A percentile compares a stretch with the other conserved stretches of the same genome.
Evolutionary conservation across 257 asterid genomes (phyloP).

Genomic region (Capsicum rhomboideum): DNA sequence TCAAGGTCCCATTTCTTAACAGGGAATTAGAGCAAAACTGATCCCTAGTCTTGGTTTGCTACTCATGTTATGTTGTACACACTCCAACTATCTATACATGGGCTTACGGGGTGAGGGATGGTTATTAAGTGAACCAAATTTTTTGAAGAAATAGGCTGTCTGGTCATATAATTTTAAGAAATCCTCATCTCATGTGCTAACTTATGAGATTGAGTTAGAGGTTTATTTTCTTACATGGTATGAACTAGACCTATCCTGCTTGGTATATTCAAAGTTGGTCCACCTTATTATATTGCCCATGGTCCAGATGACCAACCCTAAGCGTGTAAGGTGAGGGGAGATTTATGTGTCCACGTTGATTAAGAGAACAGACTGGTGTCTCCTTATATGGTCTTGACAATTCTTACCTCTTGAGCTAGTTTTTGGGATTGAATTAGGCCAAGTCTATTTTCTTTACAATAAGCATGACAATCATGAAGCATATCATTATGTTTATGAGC

Average conservation of each 20-base stretch:
- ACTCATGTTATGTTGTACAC: not conserved
- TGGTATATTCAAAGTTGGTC: not conserved
- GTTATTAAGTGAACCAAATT: not conserved
- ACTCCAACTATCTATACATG: not conserved
- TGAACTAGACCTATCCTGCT: not conserved
- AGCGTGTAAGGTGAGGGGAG: not conserved
- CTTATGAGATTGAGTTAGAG: not conserved
- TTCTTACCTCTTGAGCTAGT: not conserved
- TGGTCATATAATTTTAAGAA: too few species aligned
- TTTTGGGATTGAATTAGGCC: not conserved
- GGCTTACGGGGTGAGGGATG: not conserved
- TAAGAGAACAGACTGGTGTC: not conserved
- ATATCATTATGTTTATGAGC: not conserved
- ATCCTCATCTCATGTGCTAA: not conserved
- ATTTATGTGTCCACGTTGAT: not conserved
- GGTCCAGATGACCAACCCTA: not conserved
- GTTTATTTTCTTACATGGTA: not conserved
- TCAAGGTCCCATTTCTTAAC: not conserved
- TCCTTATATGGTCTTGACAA: conserved; percentile 5
- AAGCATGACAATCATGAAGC: not conserved
- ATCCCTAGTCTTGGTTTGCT: not conserved
- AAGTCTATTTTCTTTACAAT: not conserved
- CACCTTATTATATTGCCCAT: not conserved
- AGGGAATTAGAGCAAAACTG: not conserved
- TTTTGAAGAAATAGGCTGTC: not conserved